Evolutionary conservation across 2,329 filamentous ascomycete genomes (phyloP), one percentile per base, ranked within the genome.

Genomic region (Phaeophleospora eucalypticola): DNA sequence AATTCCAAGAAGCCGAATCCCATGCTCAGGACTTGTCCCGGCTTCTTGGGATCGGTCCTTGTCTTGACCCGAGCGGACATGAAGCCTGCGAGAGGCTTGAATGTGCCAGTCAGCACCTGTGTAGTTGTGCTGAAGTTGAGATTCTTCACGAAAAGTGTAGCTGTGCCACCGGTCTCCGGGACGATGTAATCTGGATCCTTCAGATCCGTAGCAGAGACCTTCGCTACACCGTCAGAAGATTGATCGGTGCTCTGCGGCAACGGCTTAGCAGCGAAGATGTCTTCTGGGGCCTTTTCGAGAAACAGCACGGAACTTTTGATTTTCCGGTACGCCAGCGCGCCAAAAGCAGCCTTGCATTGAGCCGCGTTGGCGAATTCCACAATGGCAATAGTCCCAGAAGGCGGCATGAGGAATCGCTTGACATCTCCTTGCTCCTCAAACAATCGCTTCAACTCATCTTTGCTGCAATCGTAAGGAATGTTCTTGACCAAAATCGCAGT

Each of bases 1-100:
- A 97, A 98, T 61, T 95, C 89, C 49, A 89, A 81, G 67, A 98
- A 98, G 36, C 90, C 93, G 65, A 95, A 98, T 32, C 93, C 93
- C 90, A 97, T 96, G 65, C 90, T 96, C 44, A 98, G 80, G 3
- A 86, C 79, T 68, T 95, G 85, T 7, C 87, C 88, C 15, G 87
- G 84, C 63, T 86, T 87, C 74, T 95, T 96, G n/a, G 89, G 81
- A 64, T 98, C 89, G 33, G 83, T 80, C 71, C 94, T 95, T 18
- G 89, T 96, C 73, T 96, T 96, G 56, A 98, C 89, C 55, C 82
- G 81, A 20, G 89, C 91, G 47, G 87, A 89, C 54, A 93, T 75
- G 69, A 97, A 97, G 43, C 93, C 93, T 59, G 89, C 86, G 45
- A 97, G 74, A 44, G 87, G 78, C 53, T 80, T 78, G 71, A 97